These are phyloP conservation scores for Verbena officinalis DNA, from an alignment of 257 asterid genomes.

Conservation along the genomic window DNA sequence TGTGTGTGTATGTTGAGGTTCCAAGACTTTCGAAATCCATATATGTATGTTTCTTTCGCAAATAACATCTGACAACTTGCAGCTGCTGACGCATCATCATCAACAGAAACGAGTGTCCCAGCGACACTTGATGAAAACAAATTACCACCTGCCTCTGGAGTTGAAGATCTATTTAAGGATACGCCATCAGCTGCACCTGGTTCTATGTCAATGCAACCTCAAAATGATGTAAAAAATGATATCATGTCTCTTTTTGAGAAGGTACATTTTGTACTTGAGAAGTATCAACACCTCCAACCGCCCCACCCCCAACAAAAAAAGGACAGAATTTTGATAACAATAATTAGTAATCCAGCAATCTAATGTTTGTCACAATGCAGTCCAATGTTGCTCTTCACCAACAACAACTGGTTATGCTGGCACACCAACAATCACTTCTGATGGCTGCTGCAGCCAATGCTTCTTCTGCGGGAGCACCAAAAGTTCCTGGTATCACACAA, in stretches of 20 bases:
- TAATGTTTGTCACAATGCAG: constrained; percentile 35
- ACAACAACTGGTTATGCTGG: constrained; percentile 87
- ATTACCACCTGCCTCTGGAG: constrained; percentile 56
- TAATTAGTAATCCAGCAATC: background rate
- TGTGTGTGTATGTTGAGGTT: background rate
- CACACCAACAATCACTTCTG: constrained; percentile 80
- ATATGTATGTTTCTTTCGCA: constrained; percentile 26
- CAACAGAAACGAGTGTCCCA: constrained; percentile 45
- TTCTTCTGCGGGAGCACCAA: constrained; percentile 52
- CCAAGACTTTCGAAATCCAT: constrained; percentile 1
- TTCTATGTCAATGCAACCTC: constrained; percentile 51
- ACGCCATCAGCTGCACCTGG: constrained; percentile 61
- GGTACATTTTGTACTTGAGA: constrained; percentile 49
- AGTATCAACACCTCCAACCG: background rate
- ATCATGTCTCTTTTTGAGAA: constrained; percentile 97
- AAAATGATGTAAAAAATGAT: constrained; percentile 79
- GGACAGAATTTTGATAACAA: background rate
- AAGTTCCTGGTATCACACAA: constrained; percentile 53
- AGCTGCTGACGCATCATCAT: constrained; percentile 76
- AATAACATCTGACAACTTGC: constrained; percentile 34
- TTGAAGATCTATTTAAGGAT: constrained; percentile 84
- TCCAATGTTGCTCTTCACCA: constrained; percentile 58
- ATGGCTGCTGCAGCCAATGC: constrained; percentile 80
- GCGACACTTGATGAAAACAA: constrained; percentile 42
- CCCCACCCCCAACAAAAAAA: background rate